Evolutionary conservation across 2,329 filamentous ascomycete genomes (phyloP), one percentile per base, ranked within the genome.

Genomic region (Fusarium sp.): DNA sequence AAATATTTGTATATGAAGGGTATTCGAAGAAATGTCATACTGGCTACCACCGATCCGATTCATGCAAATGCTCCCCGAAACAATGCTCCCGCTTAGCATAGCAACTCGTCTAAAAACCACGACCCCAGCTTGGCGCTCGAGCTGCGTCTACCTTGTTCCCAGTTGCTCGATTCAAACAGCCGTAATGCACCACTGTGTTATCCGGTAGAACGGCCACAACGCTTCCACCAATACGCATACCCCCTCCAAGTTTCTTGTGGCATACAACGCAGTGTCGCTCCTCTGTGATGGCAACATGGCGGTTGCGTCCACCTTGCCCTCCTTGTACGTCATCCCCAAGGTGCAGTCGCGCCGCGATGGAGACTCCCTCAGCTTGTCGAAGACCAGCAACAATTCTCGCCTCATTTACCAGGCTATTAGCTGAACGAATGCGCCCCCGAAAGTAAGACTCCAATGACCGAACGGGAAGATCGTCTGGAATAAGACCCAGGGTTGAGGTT

Each of bases 191-290:
- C 18, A 94, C 92, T 27, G 85, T 87, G 78, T 90, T 93, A 82
- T 97, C 92, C 9, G 94, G 93, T 80, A 96, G 87, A 14, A 98
- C 94, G 42, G 94, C 91, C 63, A 98, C 92, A 20, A 97, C 96
- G 78, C 92, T 97, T 6, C 93, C 92, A 3, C 95, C 95, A 72
- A 98, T 88, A 66, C 96, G 84, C 85, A 98, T 98, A 76, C 79
- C 79, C 3, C 93, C 92, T 2, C 94, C 95, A 70, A 99, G 87
- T 71, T 96, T 86, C 84, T 98, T 98, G 80, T 97, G 92, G 78
- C 96, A 99, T 18, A 97, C 93, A 14, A 92, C 90, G 78, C 96
- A 99, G 57, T 97, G 91, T 54, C 93, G 86, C 77, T 98, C 95
- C 74, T 99, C 95, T 12, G 88, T 89, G 54, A 99, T 90, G 21